Conservation (phyloP, 2,329 filamentous ascomycete species). For the Hypoxylon sp. region DNA sequence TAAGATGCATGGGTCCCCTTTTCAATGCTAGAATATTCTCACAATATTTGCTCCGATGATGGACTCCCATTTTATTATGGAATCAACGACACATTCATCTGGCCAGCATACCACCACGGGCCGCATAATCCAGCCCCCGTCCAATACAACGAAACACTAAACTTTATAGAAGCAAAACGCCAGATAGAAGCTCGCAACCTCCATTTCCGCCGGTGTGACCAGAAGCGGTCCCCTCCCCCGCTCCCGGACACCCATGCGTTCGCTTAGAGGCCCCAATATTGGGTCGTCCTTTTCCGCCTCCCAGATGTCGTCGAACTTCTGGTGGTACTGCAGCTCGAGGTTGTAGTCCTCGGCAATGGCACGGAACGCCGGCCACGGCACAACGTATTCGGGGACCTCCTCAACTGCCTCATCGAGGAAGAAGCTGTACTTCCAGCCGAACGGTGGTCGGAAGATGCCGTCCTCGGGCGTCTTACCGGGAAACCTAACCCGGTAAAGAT, state of each 20-base stretch:
- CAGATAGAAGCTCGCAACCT: constrained; percentile 91
- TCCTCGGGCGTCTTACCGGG: constrained; percentile 85
- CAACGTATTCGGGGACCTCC: constrained; percentile 96
- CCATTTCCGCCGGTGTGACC: constrained; percentile 89
- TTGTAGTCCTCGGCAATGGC: constrained; percentile 97
- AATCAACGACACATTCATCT: background rate
- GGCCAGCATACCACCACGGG: background rate
- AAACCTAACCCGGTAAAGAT: constrained; percentile 92
- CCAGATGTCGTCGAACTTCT: constrained; percentile 92
- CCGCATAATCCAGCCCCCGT: background rate
- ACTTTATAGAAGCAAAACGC: constrained; percentile 99
- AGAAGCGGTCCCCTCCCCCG: constrained; percentile 75
- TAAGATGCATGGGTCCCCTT: background rate
- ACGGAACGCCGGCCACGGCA: constrained; percentile 98
- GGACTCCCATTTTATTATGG: background rate
- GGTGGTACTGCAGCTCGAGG: constrained; percentile 93
- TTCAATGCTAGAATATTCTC: background rate
- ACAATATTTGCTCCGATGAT: background rate
- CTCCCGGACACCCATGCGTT: constrained; percentile 94
- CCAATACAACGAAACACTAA: constrained; percentile 56
- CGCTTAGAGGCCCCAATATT: constrained; percentile 85
- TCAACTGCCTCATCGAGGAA: constrained; percentile 97
- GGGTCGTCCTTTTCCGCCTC: constrained; percentile 89
- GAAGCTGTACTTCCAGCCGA: constrained; percentile 98
- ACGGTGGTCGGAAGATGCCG: constrained; percentile 93